Conservation (phyloP, 2,329 filamentous ascomycete species). For the Emergomyces africanus region DNA sequence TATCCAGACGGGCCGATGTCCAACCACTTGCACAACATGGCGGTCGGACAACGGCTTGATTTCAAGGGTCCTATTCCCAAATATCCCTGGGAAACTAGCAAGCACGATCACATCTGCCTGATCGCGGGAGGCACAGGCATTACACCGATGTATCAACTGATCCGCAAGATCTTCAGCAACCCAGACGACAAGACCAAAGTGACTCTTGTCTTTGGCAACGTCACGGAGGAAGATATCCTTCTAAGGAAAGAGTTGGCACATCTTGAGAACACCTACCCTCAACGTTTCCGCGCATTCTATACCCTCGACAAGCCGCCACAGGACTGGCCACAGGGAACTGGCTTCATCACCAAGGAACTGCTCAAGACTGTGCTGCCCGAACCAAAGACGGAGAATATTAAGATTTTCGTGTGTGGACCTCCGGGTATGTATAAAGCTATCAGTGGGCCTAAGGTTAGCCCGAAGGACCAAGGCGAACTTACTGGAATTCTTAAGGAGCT, state of each 20-base stretch:
- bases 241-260: slow-evolving; percentile 72
- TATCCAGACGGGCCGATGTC: slow-evolving; percentile 91
- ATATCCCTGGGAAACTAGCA: slow-evolving; percentile 80
- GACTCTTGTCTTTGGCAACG: slow-evolving; percentile 85
- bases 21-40: slow-evolving; percentile 71
- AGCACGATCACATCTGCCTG: slow-evolving; percentile 61
- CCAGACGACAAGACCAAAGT: slow-evolving; percentile 96
- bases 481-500: slow-evolving; percentile 69
- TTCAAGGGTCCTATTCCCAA: slow-evolving; percentile 96
- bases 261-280: slow-evolving; percentile 89
- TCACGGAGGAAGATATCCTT: slow-evolving; percentile 80
- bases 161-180: slow-evolving; percentile 87
- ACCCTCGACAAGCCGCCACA: slow-evolving; percentile 73
- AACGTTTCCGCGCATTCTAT: slow-evolving; percentile 93
- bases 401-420: slow-evolving; percentile 92
- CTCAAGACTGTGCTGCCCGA: slow-evolving; percentile 91
- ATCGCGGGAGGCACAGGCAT: slow-evolving; percentile 94
- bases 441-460: slow-evolving; percentile 78
- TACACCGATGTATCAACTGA: slow-evolving; percentile 94
- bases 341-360: slow-evolving; percentile 78
- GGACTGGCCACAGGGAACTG: slow-evolving; percentile 63
- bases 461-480: slow-evolving; percentile 89
- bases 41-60: slow-evolving; percentile 67
- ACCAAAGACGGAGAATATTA: slow-evolving; percentile 83
- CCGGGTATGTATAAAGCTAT: slow-evolving; percentile 89